A percentile compares a stretch with the other conserved stretches of the same genome.
phyloP scores from a whole-genome alignment of 2,329 filamentous ascomycete genomes.

The Didymella pinodella region DNA sequence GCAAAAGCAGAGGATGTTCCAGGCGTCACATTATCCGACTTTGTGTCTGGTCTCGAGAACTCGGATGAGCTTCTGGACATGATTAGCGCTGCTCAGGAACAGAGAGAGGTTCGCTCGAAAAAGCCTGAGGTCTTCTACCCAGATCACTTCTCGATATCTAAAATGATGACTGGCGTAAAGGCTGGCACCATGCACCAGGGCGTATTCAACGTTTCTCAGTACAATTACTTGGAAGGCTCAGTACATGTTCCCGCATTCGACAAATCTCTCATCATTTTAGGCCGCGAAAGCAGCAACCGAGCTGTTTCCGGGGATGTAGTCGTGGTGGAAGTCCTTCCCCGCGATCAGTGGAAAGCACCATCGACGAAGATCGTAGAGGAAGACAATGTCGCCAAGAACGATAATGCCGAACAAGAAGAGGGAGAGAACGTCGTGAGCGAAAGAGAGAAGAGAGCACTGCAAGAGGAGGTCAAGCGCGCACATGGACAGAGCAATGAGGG shows the following conservation, averaged over 20 bases:
- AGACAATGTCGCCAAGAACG: conserved; percentile 87
- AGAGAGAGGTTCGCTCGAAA: conserved; percentile 68
- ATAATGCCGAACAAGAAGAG: conserved; percentile 87
- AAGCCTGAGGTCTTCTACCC: conserved; percentile 81
- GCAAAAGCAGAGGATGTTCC: conserved; percentile 77
- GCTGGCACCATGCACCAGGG: conserved; percentile 90
- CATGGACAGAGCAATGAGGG: conserved; percentile 80
- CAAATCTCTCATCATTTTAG: conserved; percentile 85
- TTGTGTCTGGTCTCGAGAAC: conserved; percentile 84
- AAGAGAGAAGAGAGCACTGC: conserved; percentile 82
- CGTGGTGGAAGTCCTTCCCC: conserved; percentile 89
- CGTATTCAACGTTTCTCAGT: conserved; percentile 93
- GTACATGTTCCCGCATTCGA: conserved; percentile 91
- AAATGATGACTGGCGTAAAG: conserved; percentile 93
- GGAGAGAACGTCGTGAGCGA: conserved; percentile 79
- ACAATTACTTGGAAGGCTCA: conserved; percentile 96
- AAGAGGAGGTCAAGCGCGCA: conserved; percentile 87
- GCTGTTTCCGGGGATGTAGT: conserved; percentile 91
- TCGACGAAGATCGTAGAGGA: conserved; percentile 97
- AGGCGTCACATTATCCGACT: conserved; percentile 72
- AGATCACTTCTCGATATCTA: conserved; percentile 88
- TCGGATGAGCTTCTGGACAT: conserved; percentile 88
- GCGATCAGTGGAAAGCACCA: conserved; percentile 95
- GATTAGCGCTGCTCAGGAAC: conserved; percentile 82
- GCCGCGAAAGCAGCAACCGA: conserved; percentile 94